Evolutionary conservation across 305 asterid genomes (phyloP).

Genomic region (Striga hermonthica): DNA sequence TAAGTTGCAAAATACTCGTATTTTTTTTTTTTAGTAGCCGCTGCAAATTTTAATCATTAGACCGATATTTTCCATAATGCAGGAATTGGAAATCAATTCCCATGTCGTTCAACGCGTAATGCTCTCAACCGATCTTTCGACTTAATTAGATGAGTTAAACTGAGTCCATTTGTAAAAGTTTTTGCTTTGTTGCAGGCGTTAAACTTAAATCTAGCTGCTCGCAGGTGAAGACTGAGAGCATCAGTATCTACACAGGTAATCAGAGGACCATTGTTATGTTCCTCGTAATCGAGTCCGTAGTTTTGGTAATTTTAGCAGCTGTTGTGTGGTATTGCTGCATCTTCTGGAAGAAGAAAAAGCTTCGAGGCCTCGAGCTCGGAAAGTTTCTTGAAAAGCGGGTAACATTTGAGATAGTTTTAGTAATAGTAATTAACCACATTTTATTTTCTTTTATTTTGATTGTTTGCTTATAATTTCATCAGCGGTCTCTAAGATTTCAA

Average conservation of each 20-base stretch:
- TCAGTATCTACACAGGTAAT: constrained; percentile 58
- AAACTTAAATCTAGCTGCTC: constrained; percentile 77
- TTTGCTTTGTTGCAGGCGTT: constrained; percentile 47
- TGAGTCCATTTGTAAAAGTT: neutral
- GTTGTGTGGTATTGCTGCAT: constrained; percentile 54
- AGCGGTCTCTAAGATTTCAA: constrained; percentile 73
- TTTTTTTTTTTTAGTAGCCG: no score
- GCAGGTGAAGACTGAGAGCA: constrained; percentile 43
- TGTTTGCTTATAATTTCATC: constrained; percentile 17
- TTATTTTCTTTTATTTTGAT: neutral
- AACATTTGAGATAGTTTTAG: neutral
- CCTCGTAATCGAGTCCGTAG: constrained; percentile 61
- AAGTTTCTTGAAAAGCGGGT: constrained; percentile 88
- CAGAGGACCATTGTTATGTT: constrained; percentile 55
- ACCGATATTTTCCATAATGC: constrained; percentile 26
- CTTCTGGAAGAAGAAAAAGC: constrained; percentile 88
- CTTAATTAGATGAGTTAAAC: neutral
- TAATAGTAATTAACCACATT: constrained; percentile 24
- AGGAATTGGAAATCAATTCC: constrained; percentile 66
- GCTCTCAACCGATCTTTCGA: neutral
- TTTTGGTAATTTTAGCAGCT: constrained; percentile 55
- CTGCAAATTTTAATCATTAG: no score
- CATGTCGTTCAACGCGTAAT: constrained; percentile 71
- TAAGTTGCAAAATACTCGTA: constrained; percentile 33
- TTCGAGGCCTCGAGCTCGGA: constrained; percentile 61